Evolutionary conservation across 352 stramenopile genomes (phyloP).

Genomic region (Globisporangium cystogenes): DNA sequence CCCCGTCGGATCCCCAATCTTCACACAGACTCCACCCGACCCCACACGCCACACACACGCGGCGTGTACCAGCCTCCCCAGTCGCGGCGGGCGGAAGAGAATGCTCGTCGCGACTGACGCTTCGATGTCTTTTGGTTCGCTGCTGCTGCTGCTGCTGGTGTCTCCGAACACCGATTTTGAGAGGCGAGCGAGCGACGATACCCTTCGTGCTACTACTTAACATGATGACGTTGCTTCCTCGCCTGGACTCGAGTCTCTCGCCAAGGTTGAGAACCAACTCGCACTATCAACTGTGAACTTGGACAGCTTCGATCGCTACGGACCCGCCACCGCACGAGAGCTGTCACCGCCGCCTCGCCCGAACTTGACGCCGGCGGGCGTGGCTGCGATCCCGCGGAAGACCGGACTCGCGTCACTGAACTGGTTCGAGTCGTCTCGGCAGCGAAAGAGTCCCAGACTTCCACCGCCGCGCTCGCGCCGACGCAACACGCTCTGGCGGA

Average conservation of each 20-base stretch:
- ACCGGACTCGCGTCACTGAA: constrained; percentile 17
- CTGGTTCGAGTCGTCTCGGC: constrained; percentile 1
- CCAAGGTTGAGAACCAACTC: too few relatives aligned
- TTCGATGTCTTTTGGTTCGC: neutral
- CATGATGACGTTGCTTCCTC: too few relatives aligned
- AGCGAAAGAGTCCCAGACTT: neutral
- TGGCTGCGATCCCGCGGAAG: constrained; percentile 1
- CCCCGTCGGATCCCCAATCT: too few relatives aligned
- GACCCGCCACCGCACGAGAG: too few relatives aligned
- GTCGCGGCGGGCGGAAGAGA: neutral
- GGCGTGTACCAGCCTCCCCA: neutral
- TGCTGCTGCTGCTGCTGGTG: neutral
- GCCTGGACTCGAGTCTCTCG: too few relatives aligned
- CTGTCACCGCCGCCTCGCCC: too few relatives aligned
- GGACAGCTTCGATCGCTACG: neutral
- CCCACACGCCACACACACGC: neutral
- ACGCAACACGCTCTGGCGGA: constrained; percentile 23
- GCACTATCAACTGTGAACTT: too few relatives aligned
- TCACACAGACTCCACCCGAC: too few relatives aligned
- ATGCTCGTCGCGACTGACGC: neutral
- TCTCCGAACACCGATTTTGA: too few relatives aligned
- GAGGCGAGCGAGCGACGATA: neutral
- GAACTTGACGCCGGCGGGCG: neutral
- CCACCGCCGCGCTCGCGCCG: constrained; percentile 10
- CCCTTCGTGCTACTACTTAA: too few relatives aligned